Percentiles rank a stretch among this genome's conserved stretches.
These are phyloP conservation scores for Aspergillus nidulans DNA, from an alignment of 495 filamentous ascomycete species.

Conservation along the genomic window DNA sequence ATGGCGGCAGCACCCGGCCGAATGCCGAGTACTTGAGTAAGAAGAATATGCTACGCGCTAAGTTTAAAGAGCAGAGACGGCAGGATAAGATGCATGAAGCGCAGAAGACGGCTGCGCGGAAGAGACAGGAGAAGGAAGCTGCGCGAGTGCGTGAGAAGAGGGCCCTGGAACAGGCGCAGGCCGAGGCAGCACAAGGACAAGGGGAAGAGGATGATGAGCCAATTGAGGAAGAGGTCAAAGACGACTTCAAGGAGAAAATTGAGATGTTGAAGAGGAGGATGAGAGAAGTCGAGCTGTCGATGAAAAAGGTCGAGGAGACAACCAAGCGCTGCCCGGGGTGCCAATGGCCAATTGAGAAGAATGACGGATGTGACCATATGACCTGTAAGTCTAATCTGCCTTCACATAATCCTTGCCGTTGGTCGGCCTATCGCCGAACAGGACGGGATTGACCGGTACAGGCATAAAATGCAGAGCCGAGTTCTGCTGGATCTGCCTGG, in stretches of 20 bases:
- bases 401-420: neutral
- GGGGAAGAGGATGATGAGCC: neutral
- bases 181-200: neutral
- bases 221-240: neutral
- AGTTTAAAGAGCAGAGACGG: neutral
- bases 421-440: neutral
- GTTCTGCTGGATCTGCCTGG: constrained; percentile 10
- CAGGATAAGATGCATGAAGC: constrained; percentile 1
- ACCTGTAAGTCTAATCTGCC: constrained; percentile 6
- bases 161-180: neutral
- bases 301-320: constrained; percentile 3
- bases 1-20: neutral
- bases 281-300: constrained; percentile 6
- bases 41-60: neutral
- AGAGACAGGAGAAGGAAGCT: constrained; percentile 3
- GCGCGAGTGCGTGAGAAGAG: neutral
- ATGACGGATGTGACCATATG: constrained; percentile 15
- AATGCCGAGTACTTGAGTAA: neutral
- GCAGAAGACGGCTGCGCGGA: constrained; percentile 1
- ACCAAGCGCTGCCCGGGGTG: constrained; percentile 12
- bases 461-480: constrained; percentile 11
- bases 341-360: constrained; percentile 15
- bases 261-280: constrained; percentile 5
- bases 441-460: constrained; percentile 7
- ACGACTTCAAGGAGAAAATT: constrained; percentile 5